phyloP scores from a whole-genome alignment of 495 filamentous ascomycete genomes.

The Pseudomonodictys pantanalensis region DNA sequence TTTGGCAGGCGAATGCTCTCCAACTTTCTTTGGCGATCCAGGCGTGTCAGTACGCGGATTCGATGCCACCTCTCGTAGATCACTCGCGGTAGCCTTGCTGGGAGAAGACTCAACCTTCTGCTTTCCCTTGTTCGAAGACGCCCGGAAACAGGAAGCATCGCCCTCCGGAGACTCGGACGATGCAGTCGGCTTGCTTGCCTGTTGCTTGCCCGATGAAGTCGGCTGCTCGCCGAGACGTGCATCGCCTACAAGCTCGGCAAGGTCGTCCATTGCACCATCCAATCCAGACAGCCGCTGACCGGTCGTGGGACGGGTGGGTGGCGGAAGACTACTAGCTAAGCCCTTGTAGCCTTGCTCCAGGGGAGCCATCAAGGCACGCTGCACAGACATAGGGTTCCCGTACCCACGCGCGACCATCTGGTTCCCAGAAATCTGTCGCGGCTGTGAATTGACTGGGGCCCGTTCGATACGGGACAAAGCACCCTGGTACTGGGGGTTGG shows the following conservation, averaged over 20 bases:
- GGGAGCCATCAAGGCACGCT: conserved; percentile 12
- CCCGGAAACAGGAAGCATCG: conserved; percentile 27
- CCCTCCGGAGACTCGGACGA: not conserved
- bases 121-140: conserved; percentile 17
- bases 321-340: not conserved
- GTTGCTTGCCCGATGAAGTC: not conserved
- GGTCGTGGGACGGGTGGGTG: not conserved
- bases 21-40: conserved; percentile 24
- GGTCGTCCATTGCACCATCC: conserved; percentile 33
- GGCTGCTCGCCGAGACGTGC: not conserved
- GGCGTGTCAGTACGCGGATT: conserved; percentile 14
- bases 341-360: conserved; percentile 13
- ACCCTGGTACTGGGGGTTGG: too few relatives aligned
- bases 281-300: conserved; percentile 13
- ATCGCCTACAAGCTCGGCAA: conserved; percentile 5
- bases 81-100: conserved; percentile 3
- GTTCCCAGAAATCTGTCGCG: too few relatives aligned
- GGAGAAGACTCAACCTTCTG: conserved; percentile 20
- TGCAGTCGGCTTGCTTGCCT: not conserved
- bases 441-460: too few relatives aligned
- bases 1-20: conserved; percentile 36
- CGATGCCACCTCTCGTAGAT: not conserved
- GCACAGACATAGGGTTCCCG: conserved; percentile 4
- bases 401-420: conserved; percentile 3
- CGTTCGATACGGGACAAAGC: too few relatives aligned